phyloP scores from a whole-genome alignment of 2,329 filamentous ascomycete genomes.

The Apiospora hydei region DNA sequence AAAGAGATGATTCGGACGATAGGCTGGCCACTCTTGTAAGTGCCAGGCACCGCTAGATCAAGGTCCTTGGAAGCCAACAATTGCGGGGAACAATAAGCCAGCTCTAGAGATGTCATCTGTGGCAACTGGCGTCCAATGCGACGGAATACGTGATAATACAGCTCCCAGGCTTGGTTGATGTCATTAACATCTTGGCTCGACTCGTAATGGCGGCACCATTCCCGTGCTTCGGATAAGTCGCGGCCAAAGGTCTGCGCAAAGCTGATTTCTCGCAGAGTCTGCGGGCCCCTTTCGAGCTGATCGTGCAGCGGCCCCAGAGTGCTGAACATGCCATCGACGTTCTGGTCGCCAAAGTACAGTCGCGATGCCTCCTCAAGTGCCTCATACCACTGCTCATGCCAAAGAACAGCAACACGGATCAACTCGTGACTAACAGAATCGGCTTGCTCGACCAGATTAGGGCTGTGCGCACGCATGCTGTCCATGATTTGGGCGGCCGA shows the following conservation, averaged over 20 bases:
- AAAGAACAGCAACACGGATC: constrained; percentile 94
- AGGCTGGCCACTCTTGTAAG: constrained; percentile 80
- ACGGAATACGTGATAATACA: constrained; percentile 98
- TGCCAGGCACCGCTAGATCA: constrained; percentile 94
- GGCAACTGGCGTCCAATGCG: constrained; percentile 93
- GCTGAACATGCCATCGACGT: constrained; percentile 96
- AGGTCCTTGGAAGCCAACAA: constrained; percentile 85
- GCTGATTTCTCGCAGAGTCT: constrained; percentile 93
- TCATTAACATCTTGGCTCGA: constrained; percentile 90
- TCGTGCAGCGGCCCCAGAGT: constrained; percentile 91
- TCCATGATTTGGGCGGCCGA: constrained; percentile 97
- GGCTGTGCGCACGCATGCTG: constrained; percentile 94
- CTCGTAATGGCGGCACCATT: constrained; percentile 94
- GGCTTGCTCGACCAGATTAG: constrained; percentile 91
- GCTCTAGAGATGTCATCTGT: constrained; percentile 88
- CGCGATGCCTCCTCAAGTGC: constrained; percentile 95
- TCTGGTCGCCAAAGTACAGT: constrained; percentile 96
- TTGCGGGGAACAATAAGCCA: constrained; percentile 96
- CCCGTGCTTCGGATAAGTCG: constrained; percentile 91
- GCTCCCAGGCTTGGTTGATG: constrained; percentile 97
- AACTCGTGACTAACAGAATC: constrained; percentile 95
- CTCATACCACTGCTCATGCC: constrained; percentile 99
- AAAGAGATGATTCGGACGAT: constrained; percentile 89
- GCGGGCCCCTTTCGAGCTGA: constrained; percentile 86
- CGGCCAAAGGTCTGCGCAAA: constrained; percentile 98